Percentiles rank a stretch among this genome's conserved stretches.
These are phyloP conservation scores for Microcyclospora tardicrescens DNA, from an alignment of 2,329 filamentous ascomycete genomes.

Conservation along the genomic window DNA sequence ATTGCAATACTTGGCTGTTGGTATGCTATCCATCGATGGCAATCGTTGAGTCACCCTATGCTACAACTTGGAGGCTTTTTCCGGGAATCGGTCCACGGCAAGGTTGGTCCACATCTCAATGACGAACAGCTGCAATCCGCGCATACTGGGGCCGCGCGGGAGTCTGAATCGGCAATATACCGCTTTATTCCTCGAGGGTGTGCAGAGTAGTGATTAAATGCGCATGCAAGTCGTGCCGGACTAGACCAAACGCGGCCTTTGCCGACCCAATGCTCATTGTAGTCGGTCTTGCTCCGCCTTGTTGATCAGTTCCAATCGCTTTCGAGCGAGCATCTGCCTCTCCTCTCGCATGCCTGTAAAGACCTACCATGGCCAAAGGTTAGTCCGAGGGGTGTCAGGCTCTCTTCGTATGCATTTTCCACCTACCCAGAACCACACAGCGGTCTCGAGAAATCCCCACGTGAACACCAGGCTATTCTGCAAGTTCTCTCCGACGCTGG, in stretches of 20 bases:
- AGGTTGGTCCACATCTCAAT: no score
- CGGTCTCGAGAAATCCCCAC: slow-evolving; percentile 71
- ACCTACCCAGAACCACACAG: slow-evolving; percentile 73
- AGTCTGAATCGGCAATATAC: neutral
- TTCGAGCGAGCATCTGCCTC: slow-evolving; percentile 24
- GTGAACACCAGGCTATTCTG: slow-evolving; percentile 79
- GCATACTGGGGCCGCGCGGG: neutral
- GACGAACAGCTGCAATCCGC: no score
- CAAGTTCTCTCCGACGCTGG: slow-evolving; percentile 44
- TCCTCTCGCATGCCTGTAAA: slow-evolving; percentile 61
- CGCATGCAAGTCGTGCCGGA: neutral
- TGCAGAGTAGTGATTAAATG: neutral
- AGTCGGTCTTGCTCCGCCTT: slow-evolving; percentile 23
- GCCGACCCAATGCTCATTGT: neutral
- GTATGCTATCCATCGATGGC: no score
- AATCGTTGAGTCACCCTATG: no score
- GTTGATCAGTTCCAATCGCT: slow-evolving; percentile 20
- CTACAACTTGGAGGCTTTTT: no score
- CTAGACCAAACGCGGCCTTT: neutral
- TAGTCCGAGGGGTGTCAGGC: neutral
- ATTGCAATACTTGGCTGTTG: no score
- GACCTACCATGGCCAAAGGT: slow-evolving; percentile 20
- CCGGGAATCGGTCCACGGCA: no score
- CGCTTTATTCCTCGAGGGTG: neutral
- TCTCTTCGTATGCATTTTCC: neutral